Evolutionary conservation across 371 early-diverging fungal species (phyloP).

Genomic region (Encephalitozoon cuniculi): DNA sequence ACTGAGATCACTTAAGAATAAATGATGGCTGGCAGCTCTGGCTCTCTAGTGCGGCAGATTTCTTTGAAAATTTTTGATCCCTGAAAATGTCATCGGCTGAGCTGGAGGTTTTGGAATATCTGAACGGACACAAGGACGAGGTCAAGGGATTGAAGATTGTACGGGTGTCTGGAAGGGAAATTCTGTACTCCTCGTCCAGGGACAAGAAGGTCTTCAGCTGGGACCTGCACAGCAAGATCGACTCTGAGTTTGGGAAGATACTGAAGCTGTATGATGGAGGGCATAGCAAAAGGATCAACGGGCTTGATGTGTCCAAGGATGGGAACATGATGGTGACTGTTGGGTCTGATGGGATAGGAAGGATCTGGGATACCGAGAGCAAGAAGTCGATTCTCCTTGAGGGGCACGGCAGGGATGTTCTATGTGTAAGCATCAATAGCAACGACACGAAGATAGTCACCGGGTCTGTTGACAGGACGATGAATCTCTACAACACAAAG

Average conservation of each 20-base stretch:
- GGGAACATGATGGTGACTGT: constrained; percentile 51
- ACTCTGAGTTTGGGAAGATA: constrained; percentile 25
- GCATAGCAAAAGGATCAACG: constrained; percentile 48
- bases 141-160: constrained; percentile 51
- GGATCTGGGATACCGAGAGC: constrained; percentile 34
- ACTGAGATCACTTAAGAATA: constrained; percentile 13
- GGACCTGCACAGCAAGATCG: constrained; percentile 31
- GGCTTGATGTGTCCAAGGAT: constrained; percentile 11
- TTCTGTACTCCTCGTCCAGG: constrained; percentile 49
- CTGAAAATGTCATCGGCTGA: constrained; percentile 48
- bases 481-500: constrained; percentile 56
- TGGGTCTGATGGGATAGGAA: constrained; percentile 43
- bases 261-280: constrained; percentile 33
- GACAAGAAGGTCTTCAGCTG: constrained; percentile 51
- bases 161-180: not conserved
- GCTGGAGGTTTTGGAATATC: constrained; percentile 35
- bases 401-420: constrained; percentile 37
- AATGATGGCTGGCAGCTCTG: not conserved
- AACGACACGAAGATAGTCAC: constrained; percentile 53
- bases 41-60: not conserved
- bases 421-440: constrained; percentile 44
- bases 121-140: constrained; percentile 39
- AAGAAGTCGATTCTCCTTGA: constrained; percentile 19
- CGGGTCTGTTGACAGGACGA: constrained; percentile 47
- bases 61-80: constrained; percentile 56